These are phyloP conservation scores for Neoconidiobolus thromboides DNA, from an alignment of 371 early-diverging fungal genomes.

Conservation along the genomic window DNA sequence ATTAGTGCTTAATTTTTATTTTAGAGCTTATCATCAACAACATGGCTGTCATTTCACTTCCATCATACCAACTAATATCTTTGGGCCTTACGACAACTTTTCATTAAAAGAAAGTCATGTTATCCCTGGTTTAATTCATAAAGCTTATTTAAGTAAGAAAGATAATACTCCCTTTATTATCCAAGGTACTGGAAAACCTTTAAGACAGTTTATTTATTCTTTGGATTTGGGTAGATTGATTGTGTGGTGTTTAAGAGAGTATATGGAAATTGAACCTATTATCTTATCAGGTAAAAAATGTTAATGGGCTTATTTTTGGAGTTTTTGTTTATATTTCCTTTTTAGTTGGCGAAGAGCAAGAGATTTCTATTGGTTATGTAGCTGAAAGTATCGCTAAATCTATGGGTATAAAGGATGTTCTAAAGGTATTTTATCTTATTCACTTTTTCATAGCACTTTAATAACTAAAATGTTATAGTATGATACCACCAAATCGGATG, in stretches of 20 bases:
- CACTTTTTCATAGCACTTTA: too few relatives aligned
- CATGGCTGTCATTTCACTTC: constrained; percentile 67
- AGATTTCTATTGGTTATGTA: constrained; percentile 62
- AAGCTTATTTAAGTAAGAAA: constrained; percentile 63
- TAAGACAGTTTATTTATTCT: constrained; percentile 75
- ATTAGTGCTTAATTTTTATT: not conserved
- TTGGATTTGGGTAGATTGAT: constrained; percentile 66
- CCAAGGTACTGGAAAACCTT: constrained; percentile 60
- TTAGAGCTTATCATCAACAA: constrained; percentile 58
- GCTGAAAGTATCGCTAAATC: constrained; percentile 54
- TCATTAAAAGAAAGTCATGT: constrained; percentile 66
- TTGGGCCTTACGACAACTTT: constrained; percentile 73
- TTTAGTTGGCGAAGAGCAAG: constrained; percentile 57
- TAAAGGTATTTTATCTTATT: too few relatives aligned
- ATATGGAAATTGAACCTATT: constrained; percentile 59
- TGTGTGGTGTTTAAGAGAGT: constrained; percentile 65
- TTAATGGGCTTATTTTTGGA: constrained; percentile 1
- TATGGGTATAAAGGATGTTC: constrained; percentile 14
- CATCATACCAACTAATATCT: constrained; percentile 73
- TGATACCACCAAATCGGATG: constrained; percentile 60
- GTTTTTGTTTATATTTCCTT: not conserved
- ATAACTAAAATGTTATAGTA: constrained; percentile 46
- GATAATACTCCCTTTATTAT: constrained; percentile 47
- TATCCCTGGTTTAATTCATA: constrained; percentile 70
- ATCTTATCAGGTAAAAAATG: constrained; percentile 49